Percentiles rank a stretch among this genome's conserved stretches.
phyloP scores from a whole-genome alignment of 1,284 basidiomycete species.

The Moesziomyces aphidis region DNA sequence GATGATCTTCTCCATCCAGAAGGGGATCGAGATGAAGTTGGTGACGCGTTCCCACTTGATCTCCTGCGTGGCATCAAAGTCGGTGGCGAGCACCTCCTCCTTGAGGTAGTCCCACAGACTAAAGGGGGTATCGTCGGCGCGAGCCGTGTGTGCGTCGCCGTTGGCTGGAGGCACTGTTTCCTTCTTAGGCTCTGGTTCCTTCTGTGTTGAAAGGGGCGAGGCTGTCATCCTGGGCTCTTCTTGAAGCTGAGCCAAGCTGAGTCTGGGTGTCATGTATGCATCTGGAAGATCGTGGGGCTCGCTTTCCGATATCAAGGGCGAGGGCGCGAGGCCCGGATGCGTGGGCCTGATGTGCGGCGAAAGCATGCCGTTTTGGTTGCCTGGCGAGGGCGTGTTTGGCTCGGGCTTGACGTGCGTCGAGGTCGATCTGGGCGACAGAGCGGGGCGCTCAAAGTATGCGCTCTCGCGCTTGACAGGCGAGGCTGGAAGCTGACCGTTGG shows the following conservation, averaged over 20 bases:
- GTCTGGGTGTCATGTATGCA: constrained; percentile 27
- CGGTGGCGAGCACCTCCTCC: constrained; percentile 82
- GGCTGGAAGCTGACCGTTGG: background rate
- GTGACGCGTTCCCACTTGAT: constrained; percentile 97
- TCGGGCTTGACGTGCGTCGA: constrained; percentile 1
- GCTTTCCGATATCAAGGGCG: constrained; percentile 9
- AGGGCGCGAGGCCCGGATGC: constrained; percentile 18
- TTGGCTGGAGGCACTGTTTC: background rate
- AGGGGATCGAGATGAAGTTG: constrained; percentile 92
- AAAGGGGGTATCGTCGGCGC: constrained; percentile 42
- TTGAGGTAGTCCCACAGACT: constrained; percentile 92
- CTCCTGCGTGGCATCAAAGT: constrained; percentile 92
- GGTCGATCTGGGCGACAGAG: constrained; percentile 8
- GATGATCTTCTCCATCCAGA: constrained; percentile 96
- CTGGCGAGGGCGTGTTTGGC: constrained; percentile 1
- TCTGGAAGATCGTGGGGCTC: constrained; percentile 14
- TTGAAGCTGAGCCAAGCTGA: constrained; percentile 21
- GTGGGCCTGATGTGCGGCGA: constrained; percentile 3
- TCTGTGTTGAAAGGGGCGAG: background rate
- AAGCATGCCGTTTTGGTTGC: background rate
- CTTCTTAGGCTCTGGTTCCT: constrained; percentile 1
- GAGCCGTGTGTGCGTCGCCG: background rate
- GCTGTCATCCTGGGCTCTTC: constrained; percentile 6
- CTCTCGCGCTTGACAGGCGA: constrained; percentile 4
- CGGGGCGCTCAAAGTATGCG: constrained; percentile 6